Conservation (phyloP, 2,329 filamentous ascomycete species). For the Trichothecium roseum region DNA sequence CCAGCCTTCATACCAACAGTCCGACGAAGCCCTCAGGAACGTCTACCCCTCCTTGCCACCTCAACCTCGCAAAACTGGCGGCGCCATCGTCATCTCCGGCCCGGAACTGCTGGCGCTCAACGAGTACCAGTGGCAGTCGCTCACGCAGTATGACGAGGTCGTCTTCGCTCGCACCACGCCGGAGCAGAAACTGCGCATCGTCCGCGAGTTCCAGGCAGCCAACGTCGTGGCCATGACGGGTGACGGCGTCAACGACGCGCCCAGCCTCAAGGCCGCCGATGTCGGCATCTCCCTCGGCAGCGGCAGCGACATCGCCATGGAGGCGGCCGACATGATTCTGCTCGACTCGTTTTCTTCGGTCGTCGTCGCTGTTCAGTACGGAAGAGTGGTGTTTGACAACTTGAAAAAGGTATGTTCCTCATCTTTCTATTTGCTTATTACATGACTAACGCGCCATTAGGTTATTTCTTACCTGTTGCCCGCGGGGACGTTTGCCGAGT, state of each 20-base stretch:
- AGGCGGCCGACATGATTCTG: slow-evolving; percentile 72
- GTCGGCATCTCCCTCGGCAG: slow-evolving; percentile 74
- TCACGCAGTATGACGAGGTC: slow-evolving; percentile 58
- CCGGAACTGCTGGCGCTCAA: slow-evolving; percentile 56
- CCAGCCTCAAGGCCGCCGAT: slow-evolving; percentile 69
- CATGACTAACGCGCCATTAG: slow-evolving; percentile 1
- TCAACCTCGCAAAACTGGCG: background rate
- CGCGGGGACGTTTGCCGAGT: slow-evolving; percentile 64
- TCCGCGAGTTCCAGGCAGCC: slow-evolving; percentile 59
- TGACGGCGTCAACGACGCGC: slow-evolving; percentile 80
- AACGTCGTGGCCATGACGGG: slow-evolving; percentile 75
- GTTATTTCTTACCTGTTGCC: slow-evolving; percentile 59
- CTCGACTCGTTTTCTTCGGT: slow-evolving; percentile 65
- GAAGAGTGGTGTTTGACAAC: slow-evolving; percentile 70
- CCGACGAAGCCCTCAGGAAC: slow-evolving; percentile 9
- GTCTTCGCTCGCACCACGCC: slow-evolving; percentile 67
- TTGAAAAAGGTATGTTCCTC: slow-evolving; percentile 47
- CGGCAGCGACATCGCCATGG: slow-evolving; percentile 74
- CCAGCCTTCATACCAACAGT: slow-evolving; percentile 10
- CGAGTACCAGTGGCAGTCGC: slow-evolving; percentile 56
- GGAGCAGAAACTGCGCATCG: slow-evolving; percentile 70
- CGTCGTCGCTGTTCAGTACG: slow-evolving; percentile 61
- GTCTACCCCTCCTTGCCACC: too few relatives aligned
- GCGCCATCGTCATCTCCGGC: slow-evolving; percentile 53
- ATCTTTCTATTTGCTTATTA: background rate